Conservation (phyloP, 2,329 filamentous ascomycete genomes). For the Clonostachys rosea region DNA sequence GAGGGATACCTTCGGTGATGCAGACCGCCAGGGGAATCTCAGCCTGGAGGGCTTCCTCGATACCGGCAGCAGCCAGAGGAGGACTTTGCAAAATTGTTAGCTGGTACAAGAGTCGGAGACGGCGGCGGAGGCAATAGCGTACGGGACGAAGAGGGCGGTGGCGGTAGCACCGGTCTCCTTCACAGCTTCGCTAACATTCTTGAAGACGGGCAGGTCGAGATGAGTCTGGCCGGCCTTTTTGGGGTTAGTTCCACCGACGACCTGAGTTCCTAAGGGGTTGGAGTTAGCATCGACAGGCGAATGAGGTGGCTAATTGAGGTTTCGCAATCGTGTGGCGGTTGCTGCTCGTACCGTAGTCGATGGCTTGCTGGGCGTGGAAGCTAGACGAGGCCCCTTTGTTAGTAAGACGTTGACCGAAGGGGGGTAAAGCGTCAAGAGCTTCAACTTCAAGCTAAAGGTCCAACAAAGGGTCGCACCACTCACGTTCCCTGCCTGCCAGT, state of each 20-base stretch:
- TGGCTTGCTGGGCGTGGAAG: conserved; percentile 96
- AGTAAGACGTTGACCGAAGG: no score
- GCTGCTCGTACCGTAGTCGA: conserved; percentile 79
- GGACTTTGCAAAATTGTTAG: conserved; percentile 48
- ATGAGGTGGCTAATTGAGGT: no score
- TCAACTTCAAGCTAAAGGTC: no score
- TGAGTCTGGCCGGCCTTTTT: conserved; percentile 95
- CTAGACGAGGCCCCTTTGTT: conserved; percentile 35
- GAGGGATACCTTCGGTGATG: conserved; percentile 96
- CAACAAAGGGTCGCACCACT: conserved; percentile 28
- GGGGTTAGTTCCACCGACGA: conserved; percentile 97
- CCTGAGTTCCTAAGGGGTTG: conserved; percentile 70
- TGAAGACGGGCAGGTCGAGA: conserved; percentile 89
- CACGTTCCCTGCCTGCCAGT: conserved; percentile 95
- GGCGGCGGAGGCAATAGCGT: conserved; percentile 23
- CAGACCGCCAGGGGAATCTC: conserved; percentile 95
- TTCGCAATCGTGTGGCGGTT: conserved; percentile 6
- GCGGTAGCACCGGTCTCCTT: conserved; percentile 88
- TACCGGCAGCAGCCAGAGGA: conserved; percentile 86
- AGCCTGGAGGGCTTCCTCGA: conserved; percentile 91
- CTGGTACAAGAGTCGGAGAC: not conserved
- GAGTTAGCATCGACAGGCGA: no score
- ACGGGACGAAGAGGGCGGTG: conserved; percentile 96
- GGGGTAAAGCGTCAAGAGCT: no score
- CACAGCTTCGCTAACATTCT: conserved; percentile 79